phyloP scores from a whole-genome alignment of 2,329 filamentous ascomycete species.

The Taxawa tesnikishii region DNA sequence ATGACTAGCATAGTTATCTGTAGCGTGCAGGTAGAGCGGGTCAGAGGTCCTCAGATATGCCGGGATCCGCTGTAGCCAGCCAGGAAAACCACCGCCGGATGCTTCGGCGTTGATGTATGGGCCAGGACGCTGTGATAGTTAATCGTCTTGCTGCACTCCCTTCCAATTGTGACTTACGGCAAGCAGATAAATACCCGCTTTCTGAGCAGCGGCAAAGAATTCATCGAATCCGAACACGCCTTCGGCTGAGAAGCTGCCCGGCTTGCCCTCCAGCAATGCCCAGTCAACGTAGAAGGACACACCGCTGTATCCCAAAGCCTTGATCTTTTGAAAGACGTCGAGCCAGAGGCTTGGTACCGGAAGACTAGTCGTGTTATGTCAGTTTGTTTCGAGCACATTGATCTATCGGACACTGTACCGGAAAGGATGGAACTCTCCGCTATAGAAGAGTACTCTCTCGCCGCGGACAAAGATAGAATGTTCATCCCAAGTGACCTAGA shows the following conservation, averaged over 20 bases:
- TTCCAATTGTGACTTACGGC: conserved; percentile 29
- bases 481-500: conserved; percentile 59
- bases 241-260: conserved; percentile 48
- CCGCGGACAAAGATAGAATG: conserved; percentile 55
- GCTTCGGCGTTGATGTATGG: conserved; percentile 72
- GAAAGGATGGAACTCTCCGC: conserved; percentile 52
- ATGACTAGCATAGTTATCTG: conserved; percentile 43
- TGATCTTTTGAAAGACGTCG: conserved; percentile 73
- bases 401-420: too few species aligned
- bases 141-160: background rate
- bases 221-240: conserved; percentile 61
- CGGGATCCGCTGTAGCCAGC: conserved; percentile 61
- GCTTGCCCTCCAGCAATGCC: conserved; percentile 64
- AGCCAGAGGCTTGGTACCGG: conserved; percentile 52
- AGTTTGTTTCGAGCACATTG: too few species aligned
- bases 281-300: conserved; percentile 73
- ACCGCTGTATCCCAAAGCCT: conserved; percentile 65
- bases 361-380: too few species aligned
- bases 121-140: conserved; percentile 33
- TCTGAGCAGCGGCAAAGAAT: conserved; percentile 62
- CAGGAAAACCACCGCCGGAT: conserved; percentile 66
- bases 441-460: conserved; percentile 59
- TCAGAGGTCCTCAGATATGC: conserved; percentile 52
- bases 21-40: conserved; percentile 45
- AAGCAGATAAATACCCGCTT: conserved; percentile 66